Base-by-base conservation (phyloP, 2,329 filamentous ascomycete species). In the Trichoderma sp. region DNA sequence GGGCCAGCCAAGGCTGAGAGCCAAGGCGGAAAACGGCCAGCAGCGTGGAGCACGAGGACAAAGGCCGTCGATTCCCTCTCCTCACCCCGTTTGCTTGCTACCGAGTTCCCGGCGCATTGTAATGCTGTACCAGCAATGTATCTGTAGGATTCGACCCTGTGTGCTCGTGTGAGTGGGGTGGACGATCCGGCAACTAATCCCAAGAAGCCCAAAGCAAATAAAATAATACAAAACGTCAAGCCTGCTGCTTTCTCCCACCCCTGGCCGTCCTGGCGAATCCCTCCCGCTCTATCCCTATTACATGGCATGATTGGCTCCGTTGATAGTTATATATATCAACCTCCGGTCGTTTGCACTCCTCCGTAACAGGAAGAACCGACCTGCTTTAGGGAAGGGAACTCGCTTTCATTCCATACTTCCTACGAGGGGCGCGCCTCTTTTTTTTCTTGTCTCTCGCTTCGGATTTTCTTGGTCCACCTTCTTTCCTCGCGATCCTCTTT, bases 171-270 rank as follows among this genome's bases (percentile, higher is more conserved):
- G 60, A 15, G 60, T 64, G 60, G 61, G 52, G 37, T 34, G 61
- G 61, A 57, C 52, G 61, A 64, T 64, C 61, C 61, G 61, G 61
- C 61, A 64, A 15, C 61, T 53, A 56, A 64, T 45, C 35, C 61
- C 37, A 64, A 64, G 61, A 64, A 48, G 37, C 52, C 42, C 45
- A 53, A 64, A 57, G 52, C 61, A 64, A 64, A 64, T 56, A 64
- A 64, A 64, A 56, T 45, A 64, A 64, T 57, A 64, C 61, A 56
- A 64, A 64, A 56, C 37, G 50, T 56, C 61, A 34, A 64, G 61
- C 52, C 60, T 42, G 50, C 58, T 61, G 60, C 60, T 37, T 22
- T 50, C 32, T 39, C 35, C 50, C 52, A 35, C 61, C 52, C 52
- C 61, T 56, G 27, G 42, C 52, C 50, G 50, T 32, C 48, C 48